Conservation (phyloP, 1,139 yeast genomes). For the Trichomonascaceae sp. region DNA sequence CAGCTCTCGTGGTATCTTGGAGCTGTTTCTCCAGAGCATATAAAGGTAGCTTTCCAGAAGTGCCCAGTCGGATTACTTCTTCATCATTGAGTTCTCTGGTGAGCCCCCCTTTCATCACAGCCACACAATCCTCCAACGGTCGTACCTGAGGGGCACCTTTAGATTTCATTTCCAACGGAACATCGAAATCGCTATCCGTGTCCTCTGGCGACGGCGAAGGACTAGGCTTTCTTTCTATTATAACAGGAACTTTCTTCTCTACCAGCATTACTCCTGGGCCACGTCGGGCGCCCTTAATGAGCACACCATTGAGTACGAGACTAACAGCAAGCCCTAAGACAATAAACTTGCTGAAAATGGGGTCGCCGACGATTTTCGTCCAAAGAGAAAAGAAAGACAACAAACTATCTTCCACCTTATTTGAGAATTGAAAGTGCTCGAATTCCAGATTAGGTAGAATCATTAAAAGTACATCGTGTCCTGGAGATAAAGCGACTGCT, state of each 20-base stretch:
- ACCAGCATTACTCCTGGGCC: constrained; percentile 28
- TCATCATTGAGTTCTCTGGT: constrained; percentile 60
- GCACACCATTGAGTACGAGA: constrained; percentile 73
- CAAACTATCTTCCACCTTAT: constrained; percentile 61
- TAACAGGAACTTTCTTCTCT: constrained; percentile 32
- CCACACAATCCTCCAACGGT: constrained; percentile 57
- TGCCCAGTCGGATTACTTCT: constrained; percentile 67
- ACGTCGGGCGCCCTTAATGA: constrained; percentile 43
- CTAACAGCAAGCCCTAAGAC: constrained; percentile 71
- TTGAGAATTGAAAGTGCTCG: constrained; percentile 58
- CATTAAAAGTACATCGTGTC: constrained; percentile 54
- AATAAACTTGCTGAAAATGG: constrained; percentile 69
- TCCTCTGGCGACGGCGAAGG: constrained; percentile 15
- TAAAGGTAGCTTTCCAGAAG: constrained; percentile 74
- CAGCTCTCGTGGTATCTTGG: constrained; percentile 85
- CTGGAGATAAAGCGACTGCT: constrained; percentile 16
- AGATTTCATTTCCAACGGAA: constrained; percentile 18
- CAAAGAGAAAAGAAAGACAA: constrained; percentile 49
- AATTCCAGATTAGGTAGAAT: constrained; percentile 61
- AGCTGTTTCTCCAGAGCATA: constrained; percentile 92
- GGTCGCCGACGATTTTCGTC: constrained; percentile 75
- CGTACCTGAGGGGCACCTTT: constrained; percentile 4
- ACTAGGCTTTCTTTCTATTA: constrained; percentile 23
- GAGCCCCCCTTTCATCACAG: constrained; percentile 63
- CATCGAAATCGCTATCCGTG: constrained; percentile 21